phyloP scores from a whole-genome alignment of 2,329 filamentous ascomycete genomes.

The Stagonosporopsis cucurbitacearum region DNA sequence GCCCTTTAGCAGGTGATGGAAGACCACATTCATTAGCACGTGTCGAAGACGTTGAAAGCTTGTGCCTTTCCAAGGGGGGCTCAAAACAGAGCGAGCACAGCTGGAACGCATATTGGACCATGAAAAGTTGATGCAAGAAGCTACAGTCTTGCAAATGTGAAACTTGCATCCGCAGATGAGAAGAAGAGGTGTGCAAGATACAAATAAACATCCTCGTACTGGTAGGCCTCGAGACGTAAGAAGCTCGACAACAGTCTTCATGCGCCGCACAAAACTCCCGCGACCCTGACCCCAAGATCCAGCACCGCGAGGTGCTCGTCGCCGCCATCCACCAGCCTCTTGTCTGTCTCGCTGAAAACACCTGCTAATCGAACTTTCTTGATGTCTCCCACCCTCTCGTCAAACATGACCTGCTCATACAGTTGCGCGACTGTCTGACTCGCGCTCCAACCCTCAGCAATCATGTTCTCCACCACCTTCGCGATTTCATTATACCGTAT shows the following conservation, averaged over 20 bases:
- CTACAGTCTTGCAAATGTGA: neutral
- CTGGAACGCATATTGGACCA: no score
- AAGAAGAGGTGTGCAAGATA: no score
- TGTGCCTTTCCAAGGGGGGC: neutral
- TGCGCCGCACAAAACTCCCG: conserved; percentile 65
- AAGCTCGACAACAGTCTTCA: neutral
- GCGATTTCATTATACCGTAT: conserved; percentile 74
- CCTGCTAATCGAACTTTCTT: conserved; percentile 91
- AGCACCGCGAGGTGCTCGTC: conserved; percentile 94
- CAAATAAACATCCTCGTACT: neutral
- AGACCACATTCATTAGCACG: neutral
- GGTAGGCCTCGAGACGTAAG: no score
- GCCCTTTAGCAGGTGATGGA: conserved; percentile 6
- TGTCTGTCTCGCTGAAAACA: conserved; percentile 92
- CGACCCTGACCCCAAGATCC: conserved; percentile 82
- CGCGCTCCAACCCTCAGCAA: conserved; percentile 97
- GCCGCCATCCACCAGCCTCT: conserved; percentile 89
- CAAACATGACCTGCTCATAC: conserved; percentile 81
- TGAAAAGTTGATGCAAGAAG: neutral
- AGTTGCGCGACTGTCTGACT: conserved; percentile 84
- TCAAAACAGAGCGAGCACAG: no score
- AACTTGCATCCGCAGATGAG: neutral
- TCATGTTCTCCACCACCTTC: conserved; percentile 83
- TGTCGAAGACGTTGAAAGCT: neutral
- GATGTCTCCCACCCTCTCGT: conserved; percentile 80